These are phyloP conservation scores for Candida alai DNA, from an alignment of 805 yeast genomes.

Conservation along the genomic window DNA sequence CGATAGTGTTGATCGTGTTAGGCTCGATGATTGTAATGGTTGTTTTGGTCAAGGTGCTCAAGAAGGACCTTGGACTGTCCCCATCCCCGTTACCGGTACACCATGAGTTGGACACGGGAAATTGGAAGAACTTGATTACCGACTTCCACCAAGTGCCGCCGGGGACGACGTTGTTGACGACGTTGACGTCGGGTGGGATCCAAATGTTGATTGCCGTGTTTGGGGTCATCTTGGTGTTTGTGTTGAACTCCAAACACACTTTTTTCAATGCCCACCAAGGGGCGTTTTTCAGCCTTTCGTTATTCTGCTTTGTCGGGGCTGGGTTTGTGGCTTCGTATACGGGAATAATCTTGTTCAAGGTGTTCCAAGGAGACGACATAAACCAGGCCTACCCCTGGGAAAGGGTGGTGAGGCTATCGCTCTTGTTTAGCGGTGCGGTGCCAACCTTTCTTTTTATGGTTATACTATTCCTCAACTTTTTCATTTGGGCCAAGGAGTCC, in stretches of 20 bases:
- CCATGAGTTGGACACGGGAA: conserved; percentile 6
- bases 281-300: conserved; percentile 58
- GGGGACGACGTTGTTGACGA: conserved; percentile 45
- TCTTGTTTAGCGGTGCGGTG: conserved; percentile 35
- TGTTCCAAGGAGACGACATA: conserved; percentile 43
- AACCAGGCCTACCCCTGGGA: conserved; percentile 17
- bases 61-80: conserved; percentile 14
- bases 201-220: conserved; percentile 65
- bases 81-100: conserved; percentile 6
- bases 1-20: conserved; percentile 59
- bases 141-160: conserved; percentile 56
- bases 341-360: conserved; percentile 59
- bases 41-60: conserved; percentile 55
- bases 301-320: conserved; percentile 59
- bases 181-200: conserved; percentile 68
- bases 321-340: conserved; percentile 73
- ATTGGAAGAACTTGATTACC: conserved; percentile 53
- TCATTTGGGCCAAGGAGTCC: conserved; percentile 74
- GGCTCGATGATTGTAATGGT: conserved; percentile 63
- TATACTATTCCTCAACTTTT: conserved; percentile 55
- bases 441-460: conserved; percentile 48
- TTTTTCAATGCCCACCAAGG: conserved; percentile 66
- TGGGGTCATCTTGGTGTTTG: conserved; percentile 56
- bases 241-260: conserved; percentile 42
- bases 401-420: conserved; percentile 17